Evolutionary conservation across 805 yeast species (phyloP).

Genomic region (Schwanniomyces occidentalis): DNA sequence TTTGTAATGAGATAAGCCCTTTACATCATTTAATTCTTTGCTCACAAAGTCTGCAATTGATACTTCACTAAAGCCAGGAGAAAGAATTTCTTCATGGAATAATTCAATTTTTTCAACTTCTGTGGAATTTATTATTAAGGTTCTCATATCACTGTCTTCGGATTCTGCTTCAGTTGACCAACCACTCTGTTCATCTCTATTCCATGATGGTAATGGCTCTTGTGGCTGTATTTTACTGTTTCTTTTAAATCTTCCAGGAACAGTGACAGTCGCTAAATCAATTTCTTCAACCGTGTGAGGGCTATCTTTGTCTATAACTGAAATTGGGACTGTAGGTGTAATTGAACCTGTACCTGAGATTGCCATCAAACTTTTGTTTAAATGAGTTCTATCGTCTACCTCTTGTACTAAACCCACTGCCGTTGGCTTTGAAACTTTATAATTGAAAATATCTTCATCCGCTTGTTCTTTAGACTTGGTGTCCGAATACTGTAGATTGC

Average conservation of each 20-base stretch:
- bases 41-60: slow-evolving; percentile 8
- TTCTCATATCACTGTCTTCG: neutral
- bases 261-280: neutral
- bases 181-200: neutral
- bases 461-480: no score
- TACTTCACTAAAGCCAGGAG: slow-evolving; percentile 8
- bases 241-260: neutral
- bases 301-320: no score
- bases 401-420: slow-evolving; percentile 3
- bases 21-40: slow-evolving; percentile 4
- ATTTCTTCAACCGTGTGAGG: neutral
- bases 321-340: neutral
- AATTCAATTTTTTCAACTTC: slow-evolving; percentile 3
- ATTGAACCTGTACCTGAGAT: neutral
- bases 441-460: no score
- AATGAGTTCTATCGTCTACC: neutral
- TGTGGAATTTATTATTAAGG: slow-evolving; percentile 1
- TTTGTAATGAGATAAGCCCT: neutral
- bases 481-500: no score
- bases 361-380: neutral
- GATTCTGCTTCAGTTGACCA: no score
- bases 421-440: neutral
- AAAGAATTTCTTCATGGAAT: slow-evolving; percentile 7
- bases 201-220: no score
- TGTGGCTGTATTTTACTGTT: no score